A percentile compares a stretch with the other conserved stretches of the same genome.
Evolutionary conservation across 1,284 basidiomycete species (phyloP).

Genomic region (Tremellales sp.): DNA sequence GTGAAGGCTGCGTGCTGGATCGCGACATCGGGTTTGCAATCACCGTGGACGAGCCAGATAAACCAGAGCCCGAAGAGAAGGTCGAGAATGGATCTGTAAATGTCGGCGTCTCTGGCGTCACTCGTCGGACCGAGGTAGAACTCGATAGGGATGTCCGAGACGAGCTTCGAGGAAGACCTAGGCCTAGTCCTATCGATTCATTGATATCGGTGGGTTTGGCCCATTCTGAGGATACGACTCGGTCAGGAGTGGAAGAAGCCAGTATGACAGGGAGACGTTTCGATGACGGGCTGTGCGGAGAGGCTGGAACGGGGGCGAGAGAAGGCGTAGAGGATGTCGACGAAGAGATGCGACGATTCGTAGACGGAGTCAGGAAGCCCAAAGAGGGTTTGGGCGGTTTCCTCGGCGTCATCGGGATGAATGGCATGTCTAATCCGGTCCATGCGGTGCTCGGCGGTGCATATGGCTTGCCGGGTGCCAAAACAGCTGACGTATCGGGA

Average conservation of each 20-base stretch:
- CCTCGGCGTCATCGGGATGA: conserved; percentile 41
- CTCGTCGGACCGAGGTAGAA: not conserved
- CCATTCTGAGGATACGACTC: conserved; percentile 1
- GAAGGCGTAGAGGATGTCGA: conserved; percentile 19
- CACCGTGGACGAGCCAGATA: not conserved
- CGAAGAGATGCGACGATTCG: conserved; percentile 19
- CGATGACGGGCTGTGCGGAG: conserved; percentile 16
- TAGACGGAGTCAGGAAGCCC: conserved; percentile 39
- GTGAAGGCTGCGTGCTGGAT: conserved; percentile 16
- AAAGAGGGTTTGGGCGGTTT: conserved; percentile 36
- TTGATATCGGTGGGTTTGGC: not conserved
- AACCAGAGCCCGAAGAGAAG: conserved; percentile 16
- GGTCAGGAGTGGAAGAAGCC: not conserved
- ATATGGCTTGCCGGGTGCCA: not conserved
- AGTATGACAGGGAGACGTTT: conserved; percentile 8
- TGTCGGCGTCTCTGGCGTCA: conserved; percentile 1
- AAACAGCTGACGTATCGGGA: not conserved
- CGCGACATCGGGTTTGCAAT: conserved; percentile 4
- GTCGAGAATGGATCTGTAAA: conserved; percentile 15
- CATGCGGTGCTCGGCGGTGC: conserved; percentile 2
- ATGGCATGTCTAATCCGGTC: conserved; percentile 32
- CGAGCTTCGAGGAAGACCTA: conserved; percentile 15
- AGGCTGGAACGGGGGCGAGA: conserved; percentile 27
- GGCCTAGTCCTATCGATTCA: conserved; percentile 14
- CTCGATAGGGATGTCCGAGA: conserved; percentile 1